Percentiles rank a stretch among this genome's conserved stretches.
phyloP scores from a whole-genome alignment of 805 yeast species.

The Phaffomyces thermotolerans region DNA sequence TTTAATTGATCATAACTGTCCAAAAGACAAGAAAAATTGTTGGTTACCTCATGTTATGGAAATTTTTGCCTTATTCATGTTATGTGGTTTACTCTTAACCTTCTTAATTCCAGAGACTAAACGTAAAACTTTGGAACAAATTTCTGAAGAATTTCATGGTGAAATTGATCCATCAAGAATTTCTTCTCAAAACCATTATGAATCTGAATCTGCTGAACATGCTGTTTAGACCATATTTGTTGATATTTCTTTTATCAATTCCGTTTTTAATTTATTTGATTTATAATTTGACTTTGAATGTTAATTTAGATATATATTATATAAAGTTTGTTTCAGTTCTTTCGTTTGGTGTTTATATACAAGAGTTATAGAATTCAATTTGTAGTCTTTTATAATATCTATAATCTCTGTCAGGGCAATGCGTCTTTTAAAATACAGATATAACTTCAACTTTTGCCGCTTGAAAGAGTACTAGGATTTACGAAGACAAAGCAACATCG shows the following conservation, averaged over 20 bases:
- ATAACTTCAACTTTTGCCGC: too few relatives aligned
- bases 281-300: neutral
- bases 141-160: conserved; percentile 75
- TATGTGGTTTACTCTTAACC: conserved; percentile 61
- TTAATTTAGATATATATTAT: neutral
- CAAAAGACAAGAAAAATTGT: conserved; percentile 50
- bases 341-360: neutral
- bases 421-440: too few relatives aligned
- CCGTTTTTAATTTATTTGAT: neutral
- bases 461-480: too few relatives aligned
- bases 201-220: conserved; percentile 15
- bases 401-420: too few relatives aligned
- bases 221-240: conserved; percentile 6
- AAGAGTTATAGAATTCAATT: neutral
- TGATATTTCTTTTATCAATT: neutral
- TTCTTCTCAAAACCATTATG: conserved; percentile 8
- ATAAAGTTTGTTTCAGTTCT: neutral
- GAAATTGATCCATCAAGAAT: conserved; percentile 51
- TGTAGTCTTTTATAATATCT: too few relatives aligned
- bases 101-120: conserved; percentile 82
- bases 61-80: conserved; percentile 88
- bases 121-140: conserved; percentile 83
- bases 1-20: conserved; percentile 70
- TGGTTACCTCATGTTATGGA: conserved; percentile 91
- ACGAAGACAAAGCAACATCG: too few relatives aligned